phyloP scores from a whole-genome alignment of 345 rosid species.

The Anastatica hierochuntica region DNA sequence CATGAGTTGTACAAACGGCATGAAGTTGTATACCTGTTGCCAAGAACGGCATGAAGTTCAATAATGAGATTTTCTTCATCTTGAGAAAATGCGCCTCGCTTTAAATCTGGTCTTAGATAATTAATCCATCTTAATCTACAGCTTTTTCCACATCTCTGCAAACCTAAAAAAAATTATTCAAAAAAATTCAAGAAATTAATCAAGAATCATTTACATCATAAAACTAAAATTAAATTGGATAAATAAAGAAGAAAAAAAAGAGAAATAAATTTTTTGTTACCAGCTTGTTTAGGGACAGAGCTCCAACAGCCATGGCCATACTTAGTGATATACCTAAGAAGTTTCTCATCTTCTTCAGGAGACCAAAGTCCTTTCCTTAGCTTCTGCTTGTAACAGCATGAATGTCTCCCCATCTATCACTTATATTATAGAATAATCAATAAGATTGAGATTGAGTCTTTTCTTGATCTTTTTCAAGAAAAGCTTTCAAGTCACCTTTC shows the following conservation, averaged over 20 bases:
- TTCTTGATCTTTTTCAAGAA: not conserved
- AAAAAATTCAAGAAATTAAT: not conserved
- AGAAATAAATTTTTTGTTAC: constrained; percentile 14
- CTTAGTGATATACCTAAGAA: constrained; percentile 74
- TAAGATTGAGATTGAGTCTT: not conserved
- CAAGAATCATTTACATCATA: not conserved
- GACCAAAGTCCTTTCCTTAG: constrained; percentile 99
- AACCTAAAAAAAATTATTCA: constrained; percentile 37
- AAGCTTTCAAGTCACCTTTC: not conserved
- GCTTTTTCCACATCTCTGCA: constrained; percentile 97
- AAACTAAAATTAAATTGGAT: not conserved
- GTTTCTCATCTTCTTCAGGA: constrained; percentile 97
- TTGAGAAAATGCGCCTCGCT: constrained; percentile 90
- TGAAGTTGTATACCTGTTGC: constrained; percentile 48
- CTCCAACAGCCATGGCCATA: constrained; percentile 98
- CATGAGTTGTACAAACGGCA: not conserved
- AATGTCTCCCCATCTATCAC: constrained; percentile 71
- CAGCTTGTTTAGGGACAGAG: constrained; percentile 97
- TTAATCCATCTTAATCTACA: constrained; percentile 96
- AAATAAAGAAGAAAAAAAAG: too few species aligned
- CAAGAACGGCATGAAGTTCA: constrained; percentile 88
- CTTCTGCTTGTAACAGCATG: constrained; percentile 97
- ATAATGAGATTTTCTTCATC: constrained; percentile 82
- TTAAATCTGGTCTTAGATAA: constrained; percentile 92
- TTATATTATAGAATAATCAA: not conserved